Conservation (phyloP, 176 grass and related monocot species). For the Eragrostis nindensis region DNA sequence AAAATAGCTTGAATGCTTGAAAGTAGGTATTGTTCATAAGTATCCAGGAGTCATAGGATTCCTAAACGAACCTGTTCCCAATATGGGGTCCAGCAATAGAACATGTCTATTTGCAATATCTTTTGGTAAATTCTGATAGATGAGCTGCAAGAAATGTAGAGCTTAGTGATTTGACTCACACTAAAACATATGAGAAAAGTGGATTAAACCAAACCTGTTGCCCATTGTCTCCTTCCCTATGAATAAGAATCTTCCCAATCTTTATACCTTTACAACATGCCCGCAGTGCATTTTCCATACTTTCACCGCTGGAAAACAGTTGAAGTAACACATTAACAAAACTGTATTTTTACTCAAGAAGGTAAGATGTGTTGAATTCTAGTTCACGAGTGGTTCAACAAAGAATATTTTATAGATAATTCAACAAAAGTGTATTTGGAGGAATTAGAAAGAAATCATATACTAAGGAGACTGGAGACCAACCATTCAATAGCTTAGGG, state of each 20-base stretch:
- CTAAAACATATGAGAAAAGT: constrained; percentile 38
- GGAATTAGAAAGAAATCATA: background rate
- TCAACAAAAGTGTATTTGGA: background rate
- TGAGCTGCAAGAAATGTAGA: constrained; percentile 65
- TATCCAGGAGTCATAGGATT: constrained; percentile 14
- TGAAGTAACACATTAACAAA: constrained; percentile 10
- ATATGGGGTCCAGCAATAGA: constrained; percentile 92
- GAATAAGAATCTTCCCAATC: constrained; percentile 95
- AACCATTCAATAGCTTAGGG: constrained; percentile 7
- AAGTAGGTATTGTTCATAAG: constrained; percentile 5
- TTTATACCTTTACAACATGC: constrained; percentile 95
- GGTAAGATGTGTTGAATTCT: background rate
- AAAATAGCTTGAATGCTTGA: constrained; percentile 1
- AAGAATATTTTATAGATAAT: constrained; percentile 3
- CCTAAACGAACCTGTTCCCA: constrained; percentile 85
- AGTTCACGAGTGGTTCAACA: background rate
- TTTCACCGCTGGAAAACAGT: constrained; percentile 73
- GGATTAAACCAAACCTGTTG: constrained; percentile 75
- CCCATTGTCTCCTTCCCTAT: constrained; percentile 82
- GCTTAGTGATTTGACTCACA: constrained; percentile 34
- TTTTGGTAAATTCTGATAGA: constrained; percentile 92
- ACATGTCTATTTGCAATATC: constrained; percentile 96
- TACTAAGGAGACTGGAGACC: background rate
- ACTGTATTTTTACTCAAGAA: constrained; percentile 14
- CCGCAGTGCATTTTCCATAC: constrained; percentile 91